Conservation (phyloP, 192 early-diverging fungal genomes). For the Coemansia reversa region DNA sequence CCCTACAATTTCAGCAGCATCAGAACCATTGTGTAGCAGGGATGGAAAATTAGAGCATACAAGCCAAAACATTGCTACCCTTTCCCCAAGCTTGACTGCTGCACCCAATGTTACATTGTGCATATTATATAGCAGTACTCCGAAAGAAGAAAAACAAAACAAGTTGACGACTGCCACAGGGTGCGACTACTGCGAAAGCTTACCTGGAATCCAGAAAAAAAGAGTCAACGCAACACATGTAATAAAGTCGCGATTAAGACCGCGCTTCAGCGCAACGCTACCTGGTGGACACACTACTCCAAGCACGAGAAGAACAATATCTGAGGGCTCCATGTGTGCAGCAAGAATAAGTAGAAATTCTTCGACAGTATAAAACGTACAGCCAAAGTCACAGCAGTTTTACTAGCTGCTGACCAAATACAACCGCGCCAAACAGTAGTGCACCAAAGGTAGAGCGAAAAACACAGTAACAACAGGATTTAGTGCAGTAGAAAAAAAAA, state of each 20-base stretch:
- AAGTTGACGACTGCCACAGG: neutral
- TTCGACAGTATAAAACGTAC: neutral
- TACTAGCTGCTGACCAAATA: neutral
- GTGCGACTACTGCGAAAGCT: slow-evolving; percentile 6
- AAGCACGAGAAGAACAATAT: slow-evolving; percentile 44
- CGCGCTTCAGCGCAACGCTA: slow-evolving; percentile 64
- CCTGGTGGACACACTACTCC: slow-evolving; percentile 61
- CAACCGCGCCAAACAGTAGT: neutral
- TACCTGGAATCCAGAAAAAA: slow-evolving; percentile 69
- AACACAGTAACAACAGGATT: neutral
- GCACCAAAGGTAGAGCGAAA: neutral
- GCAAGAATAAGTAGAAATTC: neutral
- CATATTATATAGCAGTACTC: neutral
- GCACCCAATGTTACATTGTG: neutral
- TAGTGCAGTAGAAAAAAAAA: neutral
- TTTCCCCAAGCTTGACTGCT: neutral
- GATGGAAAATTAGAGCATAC: neutral
- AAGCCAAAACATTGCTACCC: neutral
- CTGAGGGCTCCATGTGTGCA: slow-evolving; percentile 42
- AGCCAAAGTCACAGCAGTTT: slow-evolving; percentile 5
- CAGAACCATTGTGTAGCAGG: neutral
- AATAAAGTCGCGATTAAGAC: slow-evolving; percentile 62
- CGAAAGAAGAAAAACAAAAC: neutral
- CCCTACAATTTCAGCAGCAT: slow-evolving; percentile 14
- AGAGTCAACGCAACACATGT: slow-evolving; percentile 69